A percentile compares a stretch with the other conserved stretches of the same genome.
These are phyloP conservation scores for Pseudonitzschia multistriata DNA, from an alignment of 108 stramenopile species.

Conservation along the genomic window DNA sequence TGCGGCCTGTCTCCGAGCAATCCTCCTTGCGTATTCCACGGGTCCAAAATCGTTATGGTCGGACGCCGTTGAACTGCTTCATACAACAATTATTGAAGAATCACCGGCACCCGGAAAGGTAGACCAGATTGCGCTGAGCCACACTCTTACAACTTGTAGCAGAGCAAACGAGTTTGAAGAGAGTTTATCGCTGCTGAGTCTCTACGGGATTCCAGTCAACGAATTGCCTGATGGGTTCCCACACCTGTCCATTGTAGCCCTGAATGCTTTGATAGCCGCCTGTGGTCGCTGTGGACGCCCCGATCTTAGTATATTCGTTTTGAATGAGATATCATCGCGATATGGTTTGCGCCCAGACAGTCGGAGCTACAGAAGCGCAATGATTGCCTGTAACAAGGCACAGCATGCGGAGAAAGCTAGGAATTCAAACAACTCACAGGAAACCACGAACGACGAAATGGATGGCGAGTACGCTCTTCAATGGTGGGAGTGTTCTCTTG, in stretches of 20 bases:
- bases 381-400: constrained; percentile 80
- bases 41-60: constrained; percentile 44
- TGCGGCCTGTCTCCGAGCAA: constrained; percentile 58
- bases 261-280: constrained; percentile 64
- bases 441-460: background rate
- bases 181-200: constrained; percentile 53
- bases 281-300: constrained; percentile 63
- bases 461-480: constrained; percentile 23
- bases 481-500: constrained; percentile 77
- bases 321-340: constrained; percentile 49
- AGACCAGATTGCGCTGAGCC: constrained; percentile 47
- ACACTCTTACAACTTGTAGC: constrained; percentile 44
- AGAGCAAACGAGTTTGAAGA: constrained; percentile 60
- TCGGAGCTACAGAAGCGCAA: constrained; percentile 52
- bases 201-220: constrained; percentile 41
- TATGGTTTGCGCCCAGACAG: constrained; percentile 50
- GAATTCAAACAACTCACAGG: background rate
- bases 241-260: constrained; percentile 30
- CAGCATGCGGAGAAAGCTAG: constrained; percentile 41
- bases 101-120: constrained; percentile 46
- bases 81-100: constrained; percentile 49
- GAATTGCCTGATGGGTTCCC: constrained; percentile 18
- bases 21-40: constrained; percentile 48
- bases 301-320: constrained; percentile 53
- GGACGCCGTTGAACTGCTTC: constrained; percentile 53